A percentile compares a stretch with the other conserved stretches of the same genome.
phyloP scores from a whole-genome alignment of 2,329 filamentous ascomycete genomes.

The Pezicula radicicola region DNA sequence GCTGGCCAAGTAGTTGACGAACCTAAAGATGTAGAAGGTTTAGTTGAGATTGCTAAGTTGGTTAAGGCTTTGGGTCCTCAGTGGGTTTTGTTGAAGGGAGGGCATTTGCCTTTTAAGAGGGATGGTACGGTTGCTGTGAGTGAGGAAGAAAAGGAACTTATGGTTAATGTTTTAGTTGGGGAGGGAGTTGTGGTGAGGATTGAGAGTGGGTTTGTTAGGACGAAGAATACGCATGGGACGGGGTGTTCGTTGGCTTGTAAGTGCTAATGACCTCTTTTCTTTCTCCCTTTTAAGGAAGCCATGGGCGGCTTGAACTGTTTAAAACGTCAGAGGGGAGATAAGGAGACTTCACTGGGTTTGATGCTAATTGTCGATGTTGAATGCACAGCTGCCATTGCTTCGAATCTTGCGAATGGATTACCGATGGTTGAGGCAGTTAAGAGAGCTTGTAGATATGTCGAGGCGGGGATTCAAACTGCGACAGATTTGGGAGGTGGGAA shows the following conservation, averaged over 20 bases:
- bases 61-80: conserved; percentile 69
- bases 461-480: conserved; percentile 59
- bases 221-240: conserved; percentile 87
- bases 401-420: conserved; percentile 62
- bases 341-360: too few relatives aligned
- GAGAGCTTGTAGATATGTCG: conserved; percentile 67
- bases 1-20: conserved; percentile 38
- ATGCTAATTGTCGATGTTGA: too few relatives aligned
- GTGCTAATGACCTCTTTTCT: conserved; percentile 26
- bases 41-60: conserved; percentile 65
- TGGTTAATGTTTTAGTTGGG: conserved; percentile 77
- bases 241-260: conserved; percentile 89
- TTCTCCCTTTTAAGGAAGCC: too few relatives aligned
- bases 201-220: conserved; percentile 67
- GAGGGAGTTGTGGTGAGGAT: conserved; percentile 56
- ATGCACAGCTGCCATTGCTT: conserved; percentile 62
- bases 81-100: conserved; percentile 86
- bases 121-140: conserved; percentile 56
- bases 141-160: conserved; percentile 57
- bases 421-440: conserved; percentile 58
- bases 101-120: conserved; percentile 75
- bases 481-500: conserved; percentile 53
- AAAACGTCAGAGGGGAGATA: too few relatives aligned
- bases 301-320: too few relatives aligned
- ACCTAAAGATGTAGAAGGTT: conserved; percentile 57